phyloP scores from a whole-genome alignment of 139 green algal species.

The Edaphochlamys debaryana region DNA sequence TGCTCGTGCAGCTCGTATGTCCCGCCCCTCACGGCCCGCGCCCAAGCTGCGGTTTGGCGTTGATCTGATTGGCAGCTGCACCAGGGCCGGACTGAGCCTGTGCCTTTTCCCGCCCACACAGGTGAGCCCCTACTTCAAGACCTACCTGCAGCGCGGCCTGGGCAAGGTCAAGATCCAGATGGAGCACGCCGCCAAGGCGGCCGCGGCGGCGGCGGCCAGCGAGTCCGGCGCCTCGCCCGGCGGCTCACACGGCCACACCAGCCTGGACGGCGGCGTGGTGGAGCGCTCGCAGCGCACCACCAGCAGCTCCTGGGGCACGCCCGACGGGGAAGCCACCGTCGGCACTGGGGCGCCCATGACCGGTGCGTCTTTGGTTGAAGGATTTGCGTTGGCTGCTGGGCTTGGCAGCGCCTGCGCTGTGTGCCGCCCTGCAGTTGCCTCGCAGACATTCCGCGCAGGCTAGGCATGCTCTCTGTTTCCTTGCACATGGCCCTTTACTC shows the following conservation, averaged over 20 bases:
- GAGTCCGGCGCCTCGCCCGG: too few species aligned
- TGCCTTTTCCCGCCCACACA: neutral
- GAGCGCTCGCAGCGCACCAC: neutral
- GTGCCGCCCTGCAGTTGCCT: too few species aligned
- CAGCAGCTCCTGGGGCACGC: constrained; percentile 37
- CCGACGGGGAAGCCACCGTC: constrained; percentile 11
- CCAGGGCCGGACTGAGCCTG: neutral
- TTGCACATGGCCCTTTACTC: too few species aligned
- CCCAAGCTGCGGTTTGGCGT: too few species aligned
- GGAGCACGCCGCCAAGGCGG: neutral
- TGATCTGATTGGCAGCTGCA: too few species aligned
- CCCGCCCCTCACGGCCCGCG: too few species aligned
- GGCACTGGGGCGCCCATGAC: neutral
- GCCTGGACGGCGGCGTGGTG: neutral
- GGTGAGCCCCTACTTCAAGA: constrained; percentile 37
- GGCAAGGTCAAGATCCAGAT: constrained; percentile 33
- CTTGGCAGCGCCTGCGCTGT: too few species aligned
- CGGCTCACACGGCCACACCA: too few species aligned
- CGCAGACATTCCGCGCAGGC: too few species aligned
- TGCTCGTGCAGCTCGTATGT: too few species aligned
- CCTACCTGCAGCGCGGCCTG: constrained; percentile 34
- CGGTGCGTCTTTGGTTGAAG: neutral
- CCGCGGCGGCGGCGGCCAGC: neutral
- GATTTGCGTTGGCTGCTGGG: too few species aligned
- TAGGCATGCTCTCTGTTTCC: too few species aligned